Conservation (phyloP, 2,329 filamentous ascomycete genomes). For the Tolypocladium sp. region DNA sequence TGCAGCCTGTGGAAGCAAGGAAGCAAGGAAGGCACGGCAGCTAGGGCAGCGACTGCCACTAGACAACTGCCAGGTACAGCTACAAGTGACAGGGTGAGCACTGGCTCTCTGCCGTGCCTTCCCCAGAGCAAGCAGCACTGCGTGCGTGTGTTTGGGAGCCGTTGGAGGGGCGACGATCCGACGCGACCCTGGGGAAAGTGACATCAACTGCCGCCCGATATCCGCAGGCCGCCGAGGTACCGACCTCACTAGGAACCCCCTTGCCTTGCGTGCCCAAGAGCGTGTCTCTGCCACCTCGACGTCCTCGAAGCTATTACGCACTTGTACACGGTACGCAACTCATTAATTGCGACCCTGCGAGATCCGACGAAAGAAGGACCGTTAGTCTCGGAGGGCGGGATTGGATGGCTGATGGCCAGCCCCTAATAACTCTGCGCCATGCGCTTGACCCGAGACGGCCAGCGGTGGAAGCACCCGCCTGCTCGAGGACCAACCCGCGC, state of each 20-base stretch:
- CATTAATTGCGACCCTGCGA: neutral
- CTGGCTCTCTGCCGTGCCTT: neutral
- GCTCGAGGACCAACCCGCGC: neutral
- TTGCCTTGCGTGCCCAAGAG: neutral
- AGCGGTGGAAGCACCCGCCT: too few species aligned
- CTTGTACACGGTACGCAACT: neutral
- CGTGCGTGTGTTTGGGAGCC: neutral
- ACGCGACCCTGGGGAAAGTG: neutral
- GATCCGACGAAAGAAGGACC: neutral
- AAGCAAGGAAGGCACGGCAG: neutral
- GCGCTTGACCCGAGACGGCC: neutral
- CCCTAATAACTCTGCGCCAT: neutral
- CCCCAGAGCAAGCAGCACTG: neutral
- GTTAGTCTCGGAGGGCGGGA: neutral
- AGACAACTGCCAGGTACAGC: neutral
- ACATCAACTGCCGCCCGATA: neutral
- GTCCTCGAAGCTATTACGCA: too few species aligned
- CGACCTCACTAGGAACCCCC: neutral
- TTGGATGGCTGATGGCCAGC: neutral
- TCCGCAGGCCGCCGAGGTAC: neutral
- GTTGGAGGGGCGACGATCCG: neutral
- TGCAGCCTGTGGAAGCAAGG: neutral
- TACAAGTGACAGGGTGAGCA: neutral
- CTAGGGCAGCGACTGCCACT: neutral
- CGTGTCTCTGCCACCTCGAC: neutral